These are phyloP conservation scores for Fusarium agapanthi DNA, from an alignment of 2,329 filamentous ascomycete genomes.

Conservation along the genomic window DNA sequence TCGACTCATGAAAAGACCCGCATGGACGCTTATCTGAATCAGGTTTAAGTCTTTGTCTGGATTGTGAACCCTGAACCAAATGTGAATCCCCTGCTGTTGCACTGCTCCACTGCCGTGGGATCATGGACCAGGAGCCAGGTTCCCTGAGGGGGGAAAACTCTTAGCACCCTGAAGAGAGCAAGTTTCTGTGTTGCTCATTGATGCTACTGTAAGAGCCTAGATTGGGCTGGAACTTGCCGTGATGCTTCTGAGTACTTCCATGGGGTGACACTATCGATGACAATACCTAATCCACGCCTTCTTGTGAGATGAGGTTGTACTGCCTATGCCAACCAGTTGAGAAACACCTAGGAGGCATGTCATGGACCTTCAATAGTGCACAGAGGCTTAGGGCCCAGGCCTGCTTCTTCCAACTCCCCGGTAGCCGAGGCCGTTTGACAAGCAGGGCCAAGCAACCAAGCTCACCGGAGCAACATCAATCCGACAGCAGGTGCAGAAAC, in stretches of 20 bases:
- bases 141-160: not conserved
- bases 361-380: slow-evolving; percentile 9
- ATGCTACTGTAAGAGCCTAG: not conserved
- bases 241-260: slow-evolving; percentile 5
- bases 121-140: slow-evolving; percentile 20
- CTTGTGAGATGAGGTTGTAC: not conserved
- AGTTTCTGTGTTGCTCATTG: not conserved
- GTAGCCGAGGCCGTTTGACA: slow-evolving; percentile 1
- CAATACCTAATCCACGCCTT: not conserved
- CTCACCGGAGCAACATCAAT: slow-evolving; percentile 10
- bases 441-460: not conserved
- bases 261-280: slow-evolving; percentile 9
- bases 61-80: slow-evolving; percentile 14
- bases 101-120: slow-evolving; percentile 31
- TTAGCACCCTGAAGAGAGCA: not conserved
- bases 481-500: slow-evolving; percentile 11
- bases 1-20: not conserved
- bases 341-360: not conserved
- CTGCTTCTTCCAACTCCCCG: not conserved
- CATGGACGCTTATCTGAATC: slow-evolving; percentile 11
- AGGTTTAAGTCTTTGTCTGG: not conserved
- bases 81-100: slow-evolving; percentile 10
- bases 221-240: slow-evolving; percentile 15
- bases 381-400: slow-evolving; percentile 10
- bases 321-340: not conserved